Evolutionary conservation across 345 rosid genomes (phyloP).

Genomic region (Gossypium mustelinum): DNA sequence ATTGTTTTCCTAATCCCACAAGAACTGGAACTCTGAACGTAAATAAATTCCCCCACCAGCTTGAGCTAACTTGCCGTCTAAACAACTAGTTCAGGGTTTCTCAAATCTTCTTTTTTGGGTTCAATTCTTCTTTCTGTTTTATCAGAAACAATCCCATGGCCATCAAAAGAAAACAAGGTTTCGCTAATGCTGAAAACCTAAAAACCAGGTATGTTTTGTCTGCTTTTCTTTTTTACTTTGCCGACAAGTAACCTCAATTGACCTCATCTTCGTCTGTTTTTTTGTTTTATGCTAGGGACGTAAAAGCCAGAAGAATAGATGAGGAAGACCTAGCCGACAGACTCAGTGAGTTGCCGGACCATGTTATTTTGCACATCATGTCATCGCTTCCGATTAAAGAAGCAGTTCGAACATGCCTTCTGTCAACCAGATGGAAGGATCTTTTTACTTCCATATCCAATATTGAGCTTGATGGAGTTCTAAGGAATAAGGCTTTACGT

Average conservation of each 20-base stretch:
- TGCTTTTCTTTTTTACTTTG: too few species aligned
- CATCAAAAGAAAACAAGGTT: background rate
- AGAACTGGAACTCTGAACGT: too few species aligned
- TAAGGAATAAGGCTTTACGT: too few species aligned
- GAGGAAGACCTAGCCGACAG: background rate
- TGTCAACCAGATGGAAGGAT: background rate
- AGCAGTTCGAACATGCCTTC: background rate
- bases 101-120: too few species aligned
- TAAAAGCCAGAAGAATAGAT: background rate
- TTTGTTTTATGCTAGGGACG: background rate
- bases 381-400: background rate
- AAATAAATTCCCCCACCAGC: too few species aligned
- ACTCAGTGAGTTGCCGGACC: background rate
- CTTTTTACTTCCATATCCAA: background rate
- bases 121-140: too few species aligned
- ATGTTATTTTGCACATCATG: background rate
- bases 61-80: too few species aligned
- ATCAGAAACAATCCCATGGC: background rate
- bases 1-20: too few species aligned
- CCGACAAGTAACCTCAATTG: too few species aligned
- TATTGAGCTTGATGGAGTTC: background rate
- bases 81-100: too few species aligned
- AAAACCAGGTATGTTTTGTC: background rate
- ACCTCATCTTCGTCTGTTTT: background rate
- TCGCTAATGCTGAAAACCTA: background rate